Base-by-base conservation (phyloP, 2,329 filamentous ascomycete genomes). In the Camillea tinctor region DNA sequence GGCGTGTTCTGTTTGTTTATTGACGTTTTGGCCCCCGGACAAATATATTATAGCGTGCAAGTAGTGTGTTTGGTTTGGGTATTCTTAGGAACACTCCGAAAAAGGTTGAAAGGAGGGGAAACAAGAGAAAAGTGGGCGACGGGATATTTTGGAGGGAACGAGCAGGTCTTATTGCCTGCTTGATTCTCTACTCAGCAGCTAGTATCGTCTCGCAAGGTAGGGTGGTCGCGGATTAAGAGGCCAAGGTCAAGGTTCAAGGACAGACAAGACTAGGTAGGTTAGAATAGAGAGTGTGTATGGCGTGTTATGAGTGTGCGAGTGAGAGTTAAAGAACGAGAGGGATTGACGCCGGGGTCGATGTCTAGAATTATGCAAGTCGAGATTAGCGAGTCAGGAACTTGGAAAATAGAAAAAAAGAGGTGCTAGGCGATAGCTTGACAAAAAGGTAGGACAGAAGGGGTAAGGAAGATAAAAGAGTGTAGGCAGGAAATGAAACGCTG, bases 81-180 rank as follows among this genome's bases (percentile, higher is more conserved):
- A 11, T 44, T 5, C 13, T 51, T 36, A 22, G 26, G 26, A 54
- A 36, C 15, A 51, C 20, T 51, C 20, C 50, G 5, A 21, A 21
- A 11, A 8, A n/a, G 56, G 59, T 56, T 51, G 57, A 63, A 62
- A 56, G 26, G 60, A 66, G 65, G 64, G 63, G 66, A 65, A n/a
- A 58, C 56, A 66, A 56, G 60, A 66, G 65, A 66, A 69, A 72
- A 72, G 71, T 70, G 69, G 71, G 70, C 66, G 68, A 71, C 67
- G 56, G 36, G 64, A 63, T 65, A 62, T 60, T 63, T 55, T 60
- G 60, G 59, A 64, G 72, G 71, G 69, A 68, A 65, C 66, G 56
- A 58, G 26, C 60, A 65, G 68, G 69, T 74, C 72, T 74, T 74
- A 73, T 74, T 72, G 71, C 71, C 63, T 52, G 50, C 71, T 63